Evolutionary conservation across 2,329 filamentous ascomycete species (phyloP), one percentile per base, ranked within the genome.

Genomic region (Aspergillus piperis): DNA sequence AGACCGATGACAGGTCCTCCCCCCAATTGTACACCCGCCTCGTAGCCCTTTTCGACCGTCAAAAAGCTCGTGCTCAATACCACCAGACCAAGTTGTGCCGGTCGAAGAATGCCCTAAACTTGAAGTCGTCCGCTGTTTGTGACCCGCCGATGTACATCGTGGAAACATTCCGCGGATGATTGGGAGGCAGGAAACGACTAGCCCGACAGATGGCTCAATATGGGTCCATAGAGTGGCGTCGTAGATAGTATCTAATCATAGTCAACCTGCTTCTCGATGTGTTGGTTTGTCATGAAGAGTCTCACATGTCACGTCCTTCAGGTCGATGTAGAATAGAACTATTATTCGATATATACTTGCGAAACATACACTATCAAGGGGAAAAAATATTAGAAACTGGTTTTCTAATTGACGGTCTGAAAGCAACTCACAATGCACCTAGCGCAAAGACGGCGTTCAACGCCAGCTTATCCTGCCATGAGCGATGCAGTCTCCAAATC

Each of bases 381-480:
- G 41, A 2, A 3, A 13, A 3, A 21, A 5, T 13, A 23, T 44
- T 5, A 44, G 10, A 6, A 10, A 2, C 0, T 13, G 5, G 8
- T 44, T 15, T 23, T 3, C 1, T 3, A 21, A 21, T 6, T 5
- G 2, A 36, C 10, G 13, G 13, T 4, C 4, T 15, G 44, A 11
- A 11, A 42, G 39, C 7, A 32, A 50, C 47, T 50, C 15, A 50
- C 47, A 50, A 50, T 11, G n/a, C 25, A 11, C 47, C 47, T 27
- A 50, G 23, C 5, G 47, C 47, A 10, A 50, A 62, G n/a, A 71
- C 68, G 3, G 66, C 68, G 32, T 70, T 71, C 11, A 71, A 48
- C 1, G 68, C 69, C 21, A 71, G 64, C 39, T 71, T 71, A 51
- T 71, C 69, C 60, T 70, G 69, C 69, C 69, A 71, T 6, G 62